Evolutionary conservation across 352 stramenopile species (phyloP), one percentile per base, ranked within the genome.

Genomic region (Phytophthora fragariaefolia): DNA sequence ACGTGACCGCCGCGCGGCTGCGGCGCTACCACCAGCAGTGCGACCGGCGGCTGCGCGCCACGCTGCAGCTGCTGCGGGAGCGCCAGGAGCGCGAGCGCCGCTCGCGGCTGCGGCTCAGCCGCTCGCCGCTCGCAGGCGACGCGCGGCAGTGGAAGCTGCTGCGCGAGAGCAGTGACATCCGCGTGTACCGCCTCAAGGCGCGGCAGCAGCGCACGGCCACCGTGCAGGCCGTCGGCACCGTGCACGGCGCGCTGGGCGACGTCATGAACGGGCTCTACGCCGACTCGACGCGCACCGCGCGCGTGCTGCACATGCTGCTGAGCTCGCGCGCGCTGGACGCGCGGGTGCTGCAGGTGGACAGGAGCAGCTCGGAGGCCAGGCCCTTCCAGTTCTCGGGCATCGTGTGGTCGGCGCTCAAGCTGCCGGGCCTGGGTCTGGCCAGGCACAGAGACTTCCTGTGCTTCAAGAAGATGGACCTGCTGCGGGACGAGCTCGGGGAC

Each of bases 231-330:
- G 66, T 76, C 45, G 85, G 85, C 9, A 82, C 85, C 8, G 55
- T 93, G 10, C 83, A 88, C 45, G 85, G 83, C 26, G 75, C 83
- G 27, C 70, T 93, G 4, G 71, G 54, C 17, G 85, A 93, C 66
- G 75, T 92, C 64, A 88, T 92, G 83, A 90, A 91, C 60, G 85
- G 85, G 0, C 60, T 93, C 22, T 93, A 93, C 60, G 85, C 85
- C 10, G 83, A 92, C 71, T 85, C 81, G 17, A 91, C 83, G 12
- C 66, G 82, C n/a, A 87, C 89, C 38, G 74, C 82, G 1, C 69
- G 79, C 38, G 83, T 93, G 17, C 49, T 92, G 43, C 73, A 91
- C 48, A 73, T 78, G 60, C 71, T 93, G 52, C 59, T 93, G 23
- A 89, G 79, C 68, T 71, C 68, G 17, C 66, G 73, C 23, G 82